A percentile compares a stretch with the other conserved stretches of the same genome.
These are phyloP conservation scores for Gynochthodes officinalis DNA, from an alignment of 257 asterid species.

Conservation along the genomic window DNA sequence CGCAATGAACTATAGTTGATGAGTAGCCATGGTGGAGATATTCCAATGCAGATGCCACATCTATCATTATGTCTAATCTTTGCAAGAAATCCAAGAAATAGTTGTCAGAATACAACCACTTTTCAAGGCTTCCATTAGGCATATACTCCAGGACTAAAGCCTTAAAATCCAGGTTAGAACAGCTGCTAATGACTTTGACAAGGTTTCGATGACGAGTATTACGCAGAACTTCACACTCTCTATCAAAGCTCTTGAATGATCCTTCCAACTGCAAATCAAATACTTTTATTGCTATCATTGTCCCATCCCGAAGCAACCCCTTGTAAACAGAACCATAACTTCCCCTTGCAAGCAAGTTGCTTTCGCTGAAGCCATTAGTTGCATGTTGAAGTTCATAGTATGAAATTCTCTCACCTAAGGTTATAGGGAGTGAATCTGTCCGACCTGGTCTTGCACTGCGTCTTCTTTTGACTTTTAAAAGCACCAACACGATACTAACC, in stretches of 20 bases:
- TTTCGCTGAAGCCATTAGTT: neutral
- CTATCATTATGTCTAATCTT: neutral
- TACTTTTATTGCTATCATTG: neutral
- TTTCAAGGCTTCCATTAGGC: conserved; percentile 7
- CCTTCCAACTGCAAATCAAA: neutral
- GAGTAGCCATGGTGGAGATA: conserved; percentile 11
- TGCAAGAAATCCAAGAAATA: conserved; percentile 7
- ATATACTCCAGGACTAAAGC: conserved; percentile 10
- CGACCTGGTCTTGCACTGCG: neutral
- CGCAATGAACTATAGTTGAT: conserved; percentile 6
- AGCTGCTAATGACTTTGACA: neutral
- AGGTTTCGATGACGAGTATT: conserved; percentile 1
- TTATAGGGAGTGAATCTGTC: neutral
- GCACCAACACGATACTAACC: neutral
- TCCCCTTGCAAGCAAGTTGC: neutral
- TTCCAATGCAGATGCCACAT: neutral
- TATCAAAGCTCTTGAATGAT: neutral
- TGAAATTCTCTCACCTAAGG: neutral
- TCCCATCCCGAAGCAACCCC: neutral
- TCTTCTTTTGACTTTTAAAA: neutral
- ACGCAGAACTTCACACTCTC: conserved; percentile 1
- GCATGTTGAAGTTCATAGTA: neutral
- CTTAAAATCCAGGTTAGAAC: conserved; percentile 2
- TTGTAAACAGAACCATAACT: conserved; percentile 4
- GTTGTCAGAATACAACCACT: conserved; percentile 6